Evolutionary conservation across 129 eudicot genomes (phyloP).

Genomic region (Deinandra increscens): DNA sequence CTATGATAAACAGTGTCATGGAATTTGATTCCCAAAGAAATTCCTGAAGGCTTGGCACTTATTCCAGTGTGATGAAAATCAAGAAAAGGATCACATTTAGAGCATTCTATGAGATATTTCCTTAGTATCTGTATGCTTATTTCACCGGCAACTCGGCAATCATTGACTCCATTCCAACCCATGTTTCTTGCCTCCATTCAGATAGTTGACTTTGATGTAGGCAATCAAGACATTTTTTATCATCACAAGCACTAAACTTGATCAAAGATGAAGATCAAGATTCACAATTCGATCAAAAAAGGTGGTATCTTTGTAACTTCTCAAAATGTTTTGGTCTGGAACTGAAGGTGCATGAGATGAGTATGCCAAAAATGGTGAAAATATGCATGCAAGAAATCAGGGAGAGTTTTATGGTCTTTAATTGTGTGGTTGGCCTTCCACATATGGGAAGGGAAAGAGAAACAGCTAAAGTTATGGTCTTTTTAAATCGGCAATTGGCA

Average conservation of each 20-base stretch:
- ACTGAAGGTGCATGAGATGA: constrained; percentile 40
- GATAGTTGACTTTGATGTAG: constrained; percentile 54
- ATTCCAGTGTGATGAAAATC: constrained; percentile 33
- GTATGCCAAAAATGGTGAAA: constrained; percentile 24
- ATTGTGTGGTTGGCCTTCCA: constrained; percentile 57
- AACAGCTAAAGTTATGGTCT: constrained; percentile 28
- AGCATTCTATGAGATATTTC: constrained; percentile 27
- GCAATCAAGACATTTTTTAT: constrained; percentile 26
- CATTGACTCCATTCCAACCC: constrained; percentile 44
- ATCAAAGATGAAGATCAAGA: neutral
- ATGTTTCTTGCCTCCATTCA: constrained; percentile 22
- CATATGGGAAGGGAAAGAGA: constrained; percentile 51
- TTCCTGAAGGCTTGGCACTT: constrained; percentile 42
- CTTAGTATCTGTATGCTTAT: constrained; percentile 41
- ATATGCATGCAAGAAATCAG: neutral
- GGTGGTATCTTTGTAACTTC: constrained; percentile 19
- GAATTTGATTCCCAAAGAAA: constrained; percentile 30
- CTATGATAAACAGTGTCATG: neutral
- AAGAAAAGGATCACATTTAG: constrained; percentile 38
- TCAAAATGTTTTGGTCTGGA: constrained; percentile 38
- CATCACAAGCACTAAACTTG: constrained; percentile 38
- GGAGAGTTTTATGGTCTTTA: constrained; percentile 51
- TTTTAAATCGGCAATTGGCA: constrained; percentile 43
- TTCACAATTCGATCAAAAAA: constrained; percentile 38
- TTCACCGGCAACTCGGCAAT: constrained; percentile 50